Conservation (phyloP, 352 stramenopile species). For the Phytophthora brassicae region DNA sequence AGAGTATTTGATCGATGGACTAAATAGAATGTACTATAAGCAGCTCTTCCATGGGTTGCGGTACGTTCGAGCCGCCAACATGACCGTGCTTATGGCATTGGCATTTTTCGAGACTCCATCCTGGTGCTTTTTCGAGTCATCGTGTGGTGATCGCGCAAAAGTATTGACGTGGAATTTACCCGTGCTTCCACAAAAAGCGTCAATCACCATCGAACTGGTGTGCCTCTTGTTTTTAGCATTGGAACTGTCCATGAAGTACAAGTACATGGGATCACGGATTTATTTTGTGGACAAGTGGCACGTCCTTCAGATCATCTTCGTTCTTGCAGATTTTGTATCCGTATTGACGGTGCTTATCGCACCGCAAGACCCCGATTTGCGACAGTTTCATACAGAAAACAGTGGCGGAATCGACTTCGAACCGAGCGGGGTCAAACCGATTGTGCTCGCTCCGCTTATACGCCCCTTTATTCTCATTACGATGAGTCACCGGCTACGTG, state of each 20-base stretch:
- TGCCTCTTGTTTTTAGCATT: slow-evolving; percentile 45
- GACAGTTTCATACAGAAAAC: background rate
- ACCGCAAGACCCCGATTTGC: slow-evolving; percentile 2
- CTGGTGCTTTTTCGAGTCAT: slow-evolving; percentile 49
- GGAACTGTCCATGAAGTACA: slow-evolving; percentile 54
- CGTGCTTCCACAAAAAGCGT: slow-evolving; percentile 29
- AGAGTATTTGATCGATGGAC: slow-evolving; percentile 46
- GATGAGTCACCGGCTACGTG: slow-evolving; percentile 52
- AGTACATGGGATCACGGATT: slow-evolving; percentile 47
- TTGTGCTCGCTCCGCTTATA: slow-evolving; percentile 47
- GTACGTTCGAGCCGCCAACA: slow-evolving; percentile 45
- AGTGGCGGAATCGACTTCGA: background rate
- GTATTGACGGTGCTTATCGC: slow-evolving; percentile 41
- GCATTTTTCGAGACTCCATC: slow-evolving; percentile 60
- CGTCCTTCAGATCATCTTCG: slow-evolving; percentile 45
- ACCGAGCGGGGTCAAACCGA: slow-evolving; percentile 20
- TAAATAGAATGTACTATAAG: slow-evolving; percentile 53
- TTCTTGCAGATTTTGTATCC: slow-evolving; percentile 45
- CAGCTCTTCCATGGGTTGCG: slow-evolving; percentile 51
- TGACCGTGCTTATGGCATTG: slow-evolving; percentile 46
- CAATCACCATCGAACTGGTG: slow-evolving; percentile 43
- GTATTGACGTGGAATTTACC: slow-evolving; percentile 42
- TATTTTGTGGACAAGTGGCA: slow-evolving; percentile 65
- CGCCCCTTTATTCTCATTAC: slow-evolving; percentile 50
- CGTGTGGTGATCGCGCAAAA: slow-evolving; percentile 35